A percentile compares a stretch with the other conserved stretches of the same genome.
These are phyloP conservation scores for Apophysomyces elegans DNA, from an alignment of 371 early-diverging fungal species.

Conservation along the genomic window DNA sequence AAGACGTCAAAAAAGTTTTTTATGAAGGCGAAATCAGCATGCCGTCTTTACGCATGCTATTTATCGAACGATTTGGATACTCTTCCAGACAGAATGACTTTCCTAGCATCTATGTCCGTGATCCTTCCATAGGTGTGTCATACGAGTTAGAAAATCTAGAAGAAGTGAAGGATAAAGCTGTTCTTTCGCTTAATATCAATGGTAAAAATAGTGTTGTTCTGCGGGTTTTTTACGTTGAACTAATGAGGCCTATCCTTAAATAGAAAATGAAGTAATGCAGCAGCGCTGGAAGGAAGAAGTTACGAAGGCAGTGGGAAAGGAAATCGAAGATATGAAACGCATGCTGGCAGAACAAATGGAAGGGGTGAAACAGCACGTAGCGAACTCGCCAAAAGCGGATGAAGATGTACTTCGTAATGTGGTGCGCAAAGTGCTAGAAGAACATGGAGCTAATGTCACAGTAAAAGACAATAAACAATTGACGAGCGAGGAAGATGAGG, in stretches of 20 bases:
- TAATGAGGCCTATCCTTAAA: not conserved
- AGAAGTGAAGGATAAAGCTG: conserved; percentile 66
- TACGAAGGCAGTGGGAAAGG: conserved; percentile 36
- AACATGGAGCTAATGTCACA: conserved; percentile 19
- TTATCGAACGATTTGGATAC: conserved; percentile 69
- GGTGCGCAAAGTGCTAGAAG: conserved; percentile 30
- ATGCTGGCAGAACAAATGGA: conserved; percentile 41
- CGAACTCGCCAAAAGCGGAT: conserved; percentile 12
- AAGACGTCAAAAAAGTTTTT: conserved; percentile 61
- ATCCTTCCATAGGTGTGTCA: conserved; percentile 58
- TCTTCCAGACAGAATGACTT: conserved; percentile 66
- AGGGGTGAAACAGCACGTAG: conserved; percentile 34
- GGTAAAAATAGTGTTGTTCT: conserved; percentile 37
- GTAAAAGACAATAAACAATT: not conserved
- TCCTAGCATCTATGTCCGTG: conserved; percentile 72
- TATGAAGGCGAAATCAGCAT: conserved; percentile 64
- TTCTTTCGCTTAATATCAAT: conserved; percentile 68
- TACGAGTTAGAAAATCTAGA: conserved; percentile 72
- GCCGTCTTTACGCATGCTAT: conserved; percentile 66
- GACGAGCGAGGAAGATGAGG: not conserved
- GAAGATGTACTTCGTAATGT: conserved; percentile 27
- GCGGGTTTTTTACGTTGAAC: not conserved
- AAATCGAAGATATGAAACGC: conserved; percentile 34
- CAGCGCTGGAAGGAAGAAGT: conserved; percentile 38
- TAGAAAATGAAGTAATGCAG: conserved; percentile 26